These are phyloP conservation scores for Cicer yamashitae DNA, from an alignment of 306 rosid species.

Conservation along the genomic window DNA sequence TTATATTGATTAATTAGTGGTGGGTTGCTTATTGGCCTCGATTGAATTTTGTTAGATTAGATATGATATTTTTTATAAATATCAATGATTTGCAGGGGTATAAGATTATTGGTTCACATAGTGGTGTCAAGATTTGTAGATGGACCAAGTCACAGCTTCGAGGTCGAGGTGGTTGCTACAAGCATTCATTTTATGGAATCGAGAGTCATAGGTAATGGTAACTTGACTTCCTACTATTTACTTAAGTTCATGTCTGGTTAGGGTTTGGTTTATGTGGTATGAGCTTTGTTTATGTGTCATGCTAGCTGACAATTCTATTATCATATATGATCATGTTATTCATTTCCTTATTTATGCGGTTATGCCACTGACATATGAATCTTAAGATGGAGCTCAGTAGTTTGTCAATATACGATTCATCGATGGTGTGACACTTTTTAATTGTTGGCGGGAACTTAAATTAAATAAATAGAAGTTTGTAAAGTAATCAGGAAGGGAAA, in stretches of 20 bases:
- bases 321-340: neutral
- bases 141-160: conserved; percentile 99
- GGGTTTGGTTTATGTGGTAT: neutral
- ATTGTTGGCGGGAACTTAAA: neutral
- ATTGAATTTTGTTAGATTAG: conserved; percentile 42
- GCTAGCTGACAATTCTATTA: conserved; percentile 19
- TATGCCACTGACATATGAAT: neutral
- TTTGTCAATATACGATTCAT: conserved; percentile 4
- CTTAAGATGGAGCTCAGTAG: conserved; percentile 20
- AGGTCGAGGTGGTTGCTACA: conserved; percentile 98
- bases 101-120: conserved; percentile 89
- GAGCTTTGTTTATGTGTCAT: conserved; percentile 11
- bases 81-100: conserved; percentile 73
- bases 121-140: conserved; percentile 98
- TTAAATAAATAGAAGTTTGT: neutral
- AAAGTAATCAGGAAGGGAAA: conserved; percentile 6
- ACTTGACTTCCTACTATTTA: neutral
- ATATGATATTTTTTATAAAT: conserved; percentile 17
- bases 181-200: conserved; percentile 98
- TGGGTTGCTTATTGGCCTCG: conserved; percentile 15
- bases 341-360: neutral
- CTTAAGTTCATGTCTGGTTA: neutral
- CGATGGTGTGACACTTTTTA: neutral
- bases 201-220: conserved; percentile 89
- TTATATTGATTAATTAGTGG: conserved; percentile 1